These are phyloP conservation scores for Pseudogymnoascus pannorum DNA, from an alignment of 2,329 filamentous ascomycete species.

Conservation along the genomic window DNA sequence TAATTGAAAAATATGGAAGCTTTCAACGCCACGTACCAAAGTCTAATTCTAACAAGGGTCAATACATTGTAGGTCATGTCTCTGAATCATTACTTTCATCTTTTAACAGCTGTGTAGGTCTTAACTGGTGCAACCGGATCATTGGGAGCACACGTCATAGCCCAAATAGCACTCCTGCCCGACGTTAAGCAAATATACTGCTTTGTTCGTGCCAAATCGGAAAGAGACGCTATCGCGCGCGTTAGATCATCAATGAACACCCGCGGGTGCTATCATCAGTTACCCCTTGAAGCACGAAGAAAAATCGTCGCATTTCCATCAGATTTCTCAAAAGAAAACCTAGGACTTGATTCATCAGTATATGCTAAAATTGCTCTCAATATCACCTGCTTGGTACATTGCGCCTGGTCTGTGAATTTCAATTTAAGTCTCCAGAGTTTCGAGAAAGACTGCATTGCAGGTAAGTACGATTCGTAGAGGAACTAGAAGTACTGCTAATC, in stretches of 20 bases:
- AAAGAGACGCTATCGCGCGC: conserved; percentile 28
- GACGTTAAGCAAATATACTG: conserved; percentile 47
- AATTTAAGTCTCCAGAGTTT: neutral
- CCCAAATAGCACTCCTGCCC: conserved; percentile 50
- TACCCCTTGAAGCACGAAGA: conserved; percentile 20
- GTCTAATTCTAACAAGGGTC: conserved; percentile 6
- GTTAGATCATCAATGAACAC: conserved; percentile 31
- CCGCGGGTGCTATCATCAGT: conserved; percentile 28
- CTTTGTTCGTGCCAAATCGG: conserved; percentile 37
- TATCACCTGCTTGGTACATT: conserved; percentile 41
- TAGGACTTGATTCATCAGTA: conserved; percentile 32
- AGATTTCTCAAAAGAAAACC: conserved; percentile 33
- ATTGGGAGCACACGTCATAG: conserved; percentile 52
- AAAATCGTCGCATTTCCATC: conserved; percentile 33
- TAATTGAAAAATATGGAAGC: conserved; percentile 39
- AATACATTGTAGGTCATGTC: conserved; percentile 17
- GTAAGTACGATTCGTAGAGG: neutral
- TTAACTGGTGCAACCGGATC: conserved; percentile 61
- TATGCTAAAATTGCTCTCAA: conserved; percentile 11
- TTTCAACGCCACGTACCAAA: conserved; percentile 27
- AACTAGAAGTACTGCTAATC: neutral
- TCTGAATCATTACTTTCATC: neutral
- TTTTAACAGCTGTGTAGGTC: conserved; percentile 29
- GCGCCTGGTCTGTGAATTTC: conserved; percentile 33
- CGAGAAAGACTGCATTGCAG: conserved; percentile 8